Evolutionary conservation across 257 asterid genomes (phyloP).

Genomic region (Haberlea rhodopensis): DNA sequence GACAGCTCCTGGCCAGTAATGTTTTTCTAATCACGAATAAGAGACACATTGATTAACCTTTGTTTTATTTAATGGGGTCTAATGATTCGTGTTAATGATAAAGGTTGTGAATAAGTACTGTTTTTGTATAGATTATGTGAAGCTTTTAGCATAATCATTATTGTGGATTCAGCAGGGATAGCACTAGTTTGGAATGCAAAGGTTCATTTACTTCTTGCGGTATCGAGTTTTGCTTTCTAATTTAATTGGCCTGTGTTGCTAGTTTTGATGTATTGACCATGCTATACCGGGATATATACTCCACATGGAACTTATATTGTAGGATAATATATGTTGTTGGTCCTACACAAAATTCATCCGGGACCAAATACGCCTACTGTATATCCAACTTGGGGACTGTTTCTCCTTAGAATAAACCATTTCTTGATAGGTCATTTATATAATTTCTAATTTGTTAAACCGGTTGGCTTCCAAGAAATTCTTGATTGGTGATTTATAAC

Average conservation of each 20-base stretch:
- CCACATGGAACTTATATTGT: not conserved
- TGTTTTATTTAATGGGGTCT: slow-evolving; percentile 35
- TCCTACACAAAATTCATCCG: not conserved
- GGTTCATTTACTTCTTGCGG: slow-evolving; percentile 17
- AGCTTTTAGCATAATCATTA: slow-evolving; percentile 20
- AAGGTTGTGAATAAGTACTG: slow-evolving; percentile 34
- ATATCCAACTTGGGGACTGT: too few species aligned
- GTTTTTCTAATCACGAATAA: slow-evolving; percentile 44
- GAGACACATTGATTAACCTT: slow-evolving; percentile 49
- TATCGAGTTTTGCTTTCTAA: slow-evolving; percentile 1
- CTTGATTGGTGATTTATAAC: too few species aligned
- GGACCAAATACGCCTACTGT: too few species aligned
- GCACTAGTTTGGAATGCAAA: slow-evolving; percentile 23
- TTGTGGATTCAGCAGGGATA: slow-evolving; percentile 20
- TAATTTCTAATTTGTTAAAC: not conserved
- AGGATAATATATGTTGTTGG: not conserved
- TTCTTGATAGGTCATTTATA: not conserved
- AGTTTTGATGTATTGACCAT: slow-evolving; percentile 1
- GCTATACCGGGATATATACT: not conserved
- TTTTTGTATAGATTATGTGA: slow-evolving; percentile 17
- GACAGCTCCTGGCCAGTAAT: slow-evolving; percentile 38
- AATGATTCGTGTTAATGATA: slow-evolving; percentile 42
- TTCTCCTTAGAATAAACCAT: not conserved
- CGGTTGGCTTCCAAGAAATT: not conserved
- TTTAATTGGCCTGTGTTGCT: slow-evolving; percentile 9